phyloP scores from a whole-genome alignment of 306 rosid genomes.

The Vigna trinervia region DNA sequence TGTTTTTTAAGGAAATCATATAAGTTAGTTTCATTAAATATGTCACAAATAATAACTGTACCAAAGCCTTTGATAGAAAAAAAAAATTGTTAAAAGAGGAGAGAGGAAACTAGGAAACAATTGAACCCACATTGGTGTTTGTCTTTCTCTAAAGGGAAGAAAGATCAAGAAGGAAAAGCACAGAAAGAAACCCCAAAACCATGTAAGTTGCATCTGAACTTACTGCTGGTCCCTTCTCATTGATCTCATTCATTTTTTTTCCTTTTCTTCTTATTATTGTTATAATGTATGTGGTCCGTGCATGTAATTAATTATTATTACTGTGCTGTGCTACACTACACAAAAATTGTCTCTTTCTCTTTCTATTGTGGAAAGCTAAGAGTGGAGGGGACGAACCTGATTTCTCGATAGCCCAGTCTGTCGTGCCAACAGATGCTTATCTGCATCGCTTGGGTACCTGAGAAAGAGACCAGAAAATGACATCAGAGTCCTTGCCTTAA shows the following conservation, averaged over 20 bases:
- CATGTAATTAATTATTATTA: constrained; percentile 27
- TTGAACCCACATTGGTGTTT: constrained; percentile 38
- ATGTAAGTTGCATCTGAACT: constrained; percentile 53
- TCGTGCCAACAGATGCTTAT: constrained; percentile 89
- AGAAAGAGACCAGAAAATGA: constrained; percentile 88
- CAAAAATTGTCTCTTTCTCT: constrained; percentile 41
- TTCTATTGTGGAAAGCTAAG: constrained; percentile 40
- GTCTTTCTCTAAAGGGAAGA: constrained; percentile 47
- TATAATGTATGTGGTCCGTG: constrained; percentile 44
- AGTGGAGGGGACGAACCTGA: constrained; percentile 67
- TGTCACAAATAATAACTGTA: too few species aligned
- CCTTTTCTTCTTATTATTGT: not conserved
- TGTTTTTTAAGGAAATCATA: not conserved
- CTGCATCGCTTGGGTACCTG: constrained; percentile 98
- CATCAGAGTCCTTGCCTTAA: constrained; percentile 57
- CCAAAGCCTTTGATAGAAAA: not conserved
- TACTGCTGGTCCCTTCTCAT: constrained; percentile 62
- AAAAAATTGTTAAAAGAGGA: not conserved
- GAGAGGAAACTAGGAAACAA: constrained; percentile 17
- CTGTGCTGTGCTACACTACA: not conserved
- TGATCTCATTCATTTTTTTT: not conserved
- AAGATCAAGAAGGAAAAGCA: constrained; percentile 32
- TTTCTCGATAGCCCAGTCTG: constrained; percentile 94
- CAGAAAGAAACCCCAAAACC: constrained; percentile 51
- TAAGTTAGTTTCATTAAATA: too few species aligned